Conservation (phyloP, 1,139 yeast genomes). For the Sporopachydermia cereana region DNA sequence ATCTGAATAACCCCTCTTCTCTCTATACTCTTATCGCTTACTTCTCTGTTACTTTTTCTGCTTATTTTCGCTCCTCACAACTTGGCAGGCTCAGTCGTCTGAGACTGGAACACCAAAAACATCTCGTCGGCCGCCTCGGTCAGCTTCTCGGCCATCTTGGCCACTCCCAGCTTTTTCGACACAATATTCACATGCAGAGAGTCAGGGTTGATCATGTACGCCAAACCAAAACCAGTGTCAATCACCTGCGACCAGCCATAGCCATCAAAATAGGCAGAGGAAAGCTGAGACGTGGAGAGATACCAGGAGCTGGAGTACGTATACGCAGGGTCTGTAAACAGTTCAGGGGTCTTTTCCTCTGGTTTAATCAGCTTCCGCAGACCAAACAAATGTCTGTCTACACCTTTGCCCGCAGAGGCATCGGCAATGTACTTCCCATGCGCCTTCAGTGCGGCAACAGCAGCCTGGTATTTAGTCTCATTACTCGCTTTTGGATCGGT, state of each 20-base stretch:
- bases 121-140: slow-evolving; percentile 75
- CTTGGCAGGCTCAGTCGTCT: slow-evolving; percentile 21
- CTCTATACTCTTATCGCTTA: no score
- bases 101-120: slow-evolving; percentile 44
- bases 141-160: slow-evolving; percentile 57
- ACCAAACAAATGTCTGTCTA: slow-evolving; percentile 91
- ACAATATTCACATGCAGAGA: slow-evolving; percentile 82
- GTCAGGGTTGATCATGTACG: slow-evolving; percentile 82
- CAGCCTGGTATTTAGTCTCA: slow-evolving; percentile 53
- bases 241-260: slow-evolving; percentile 97
- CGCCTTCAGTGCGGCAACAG: slow-evolving; percentile 61
- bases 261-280: slow-evolving; percentile 80
- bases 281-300: slow-evolving; percentile 80
- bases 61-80: no score
- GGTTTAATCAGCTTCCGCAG: slow-evolving; percentile 58
- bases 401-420: slow-evolving; percentile 83
- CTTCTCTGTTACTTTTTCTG: no score
- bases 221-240: slow-evolving; percentile 89
- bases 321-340: slow-evolving; percentile 69
- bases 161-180: slow-evolving; percentile 60
- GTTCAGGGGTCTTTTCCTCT: slow-evolving; percentile 53
- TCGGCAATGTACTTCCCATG: slow-evolving; percentile 66
- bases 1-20: no score
- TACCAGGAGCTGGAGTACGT: slow-evolving; percentile 75
- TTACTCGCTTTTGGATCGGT: slow-evolving; percentile 41